Base-by-base conservation (phyloP, 2,329 filamentous ascomycete genomes). In the Chlorencoelia australis region DNA sequence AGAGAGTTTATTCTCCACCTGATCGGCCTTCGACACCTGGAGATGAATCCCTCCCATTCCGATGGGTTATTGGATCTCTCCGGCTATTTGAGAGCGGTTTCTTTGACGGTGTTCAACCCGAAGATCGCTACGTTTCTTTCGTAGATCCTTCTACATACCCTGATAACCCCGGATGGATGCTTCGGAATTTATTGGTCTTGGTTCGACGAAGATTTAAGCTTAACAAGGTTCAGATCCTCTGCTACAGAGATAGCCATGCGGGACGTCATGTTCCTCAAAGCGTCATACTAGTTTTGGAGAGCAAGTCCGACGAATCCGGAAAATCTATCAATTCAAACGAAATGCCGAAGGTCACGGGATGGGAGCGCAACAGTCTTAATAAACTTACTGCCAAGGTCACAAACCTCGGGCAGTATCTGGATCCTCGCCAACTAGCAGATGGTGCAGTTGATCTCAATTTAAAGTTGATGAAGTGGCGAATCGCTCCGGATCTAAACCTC, bases 401-500 rank as follows among this genome's bases (percentile, higher is more conserved):
- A 10, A 86, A 93, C 52, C 68, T 98, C 7, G 82, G 82, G 14
- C 86, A 91, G 51, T 94, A 94, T 51, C 89, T 98, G 82, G 88
- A 98, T 54, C 89, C 91, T 5, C 67, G 72, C 21, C 79, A 79
- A 53, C 67, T 96, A 13, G 91, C 91, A 15, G 88, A 96, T 55
- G 87, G 94, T 57, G 87, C 88, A 1, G 89, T 96, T 7, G 91
- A 98, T 54, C 70, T 98, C 40, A 98, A 98, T 54, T 68, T 96
- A 42, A 96, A 96, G 62, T 71, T 98, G 40, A 98, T 98, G 79
- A 98, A 95, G 63, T 98, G 91, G 91, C 79, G 91, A 25, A 86
- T 98, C 51, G 85, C 87, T 6, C 91, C 91, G 0, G 79, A 79
- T 33, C 71, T 98, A 26, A 73, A 96, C 55, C 73, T 98, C 7